Percentiles rank a stretch among this genome's conserved stretches.
Conservation (phyloP, 2,329 filamentous ascomycete species). For the Xenoacremonium recifei region DNA sequence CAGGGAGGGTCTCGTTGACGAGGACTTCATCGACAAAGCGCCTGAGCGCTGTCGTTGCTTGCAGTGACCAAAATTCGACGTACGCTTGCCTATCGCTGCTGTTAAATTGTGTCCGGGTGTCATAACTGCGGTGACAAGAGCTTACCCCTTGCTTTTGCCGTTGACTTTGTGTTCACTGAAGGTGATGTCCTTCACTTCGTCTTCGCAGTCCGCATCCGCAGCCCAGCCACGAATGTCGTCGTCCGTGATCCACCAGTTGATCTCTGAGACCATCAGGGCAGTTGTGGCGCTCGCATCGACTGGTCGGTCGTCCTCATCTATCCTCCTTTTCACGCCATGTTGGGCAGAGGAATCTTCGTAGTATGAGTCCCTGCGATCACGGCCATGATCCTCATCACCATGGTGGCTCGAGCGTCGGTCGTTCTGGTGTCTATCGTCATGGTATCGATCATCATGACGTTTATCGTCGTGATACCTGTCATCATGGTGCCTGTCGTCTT, state of each 20-base stretch:
- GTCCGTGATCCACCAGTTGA: conserved; percentile 97
- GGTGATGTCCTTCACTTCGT: conserved; percentile 85
- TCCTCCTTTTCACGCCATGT: conserved; percentile 60
- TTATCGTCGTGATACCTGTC: conserved; percentile 39
- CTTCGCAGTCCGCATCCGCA: conserved; percentile 74
- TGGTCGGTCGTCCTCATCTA: conserved; percentile 56
- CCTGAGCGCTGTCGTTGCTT: conserved; percentile 84
- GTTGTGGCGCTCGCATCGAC: conserved; percentile 61
- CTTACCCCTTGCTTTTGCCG: conserved; percentile 94
- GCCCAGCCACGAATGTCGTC: conserved; percentile 91
- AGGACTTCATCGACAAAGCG: conserved; percentile 69
- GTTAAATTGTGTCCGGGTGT: too few species aligned
- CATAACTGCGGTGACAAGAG: not conserved
- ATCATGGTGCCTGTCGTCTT: conserved; percentile 41
- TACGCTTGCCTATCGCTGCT: conserved; percentile 70
- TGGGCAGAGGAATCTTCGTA: conserved; percentile 35
- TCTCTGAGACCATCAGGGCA: conserved; percentile 81
- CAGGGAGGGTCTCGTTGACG: conserved; percentile 49
- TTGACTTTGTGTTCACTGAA: conserved; percentile 99
- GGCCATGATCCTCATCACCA: conserved; percentile 32
- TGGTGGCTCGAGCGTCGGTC: conserved; percentile 19
- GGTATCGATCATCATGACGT: too few species aligned
- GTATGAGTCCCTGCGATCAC: too few species aligned
- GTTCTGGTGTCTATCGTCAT: not conserved
- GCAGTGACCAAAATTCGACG: conserved; percentile 77